Base-by-base conservation (phyloP, 768 basidiomycete species). In the Lactifluus echinatus region DNA sequence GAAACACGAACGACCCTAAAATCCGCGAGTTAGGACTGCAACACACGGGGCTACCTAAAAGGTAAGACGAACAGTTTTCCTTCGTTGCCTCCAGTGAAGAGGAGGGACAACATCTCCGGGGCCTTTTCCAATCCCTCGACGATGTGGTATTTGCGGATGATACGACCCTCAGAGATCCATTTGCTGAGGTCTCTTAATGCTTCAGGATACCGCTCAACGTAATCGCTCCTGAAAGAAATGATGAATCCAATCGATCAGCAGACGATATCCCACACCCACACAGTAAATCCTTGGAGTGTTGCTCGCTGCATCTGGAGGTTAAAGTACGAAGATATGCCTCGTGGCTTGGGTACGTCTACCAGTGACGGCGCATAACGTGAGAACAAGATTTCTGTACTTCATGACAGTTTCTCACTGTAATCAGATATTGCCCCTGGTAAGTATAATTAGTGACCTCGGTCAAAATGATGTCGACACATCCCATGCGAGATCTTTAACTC, bases 111-210 rank as follows among this genome's bases (percentile, higher is more conserved):
- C n/a, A 85, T 79, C 17, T 74, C 72, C 0, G 89, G 87, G 15
- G 87, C 87, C 51, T 82, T 80, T 64, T 88, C 82, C 40, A 91
- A 69, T 2, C 89, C 89, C 49, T 89, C 75, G 1, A 91, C 79
- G 44, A 93, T 71, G 64, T 93, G 89, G 71, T 87, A 91, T 62
- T 84, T 86, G 8, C 85, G 76, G 67, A 90, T 87, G 56, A 94
- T 71, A 17, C 82, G 77, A 8, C 90, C 89, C 21, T 82, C 80
- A 19, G 69, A 69, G 15, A 93, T 71, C 60, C 80, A 83, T 23
- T 73, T 67, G 0, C 77, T 74, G 31, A 92, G 72, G 60, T 84
- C 82, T 37, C 71, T 70, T 24, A 79, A 72, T 0, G 85, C 91
- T 28, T 71, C 75, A 3, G 78, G 74, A 66, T 76, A 93, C 55